phyloP scores from a whole-genome alignment of 2,329 filamentous ascomycete species.

The Monilinia aucupariae region DNA sequence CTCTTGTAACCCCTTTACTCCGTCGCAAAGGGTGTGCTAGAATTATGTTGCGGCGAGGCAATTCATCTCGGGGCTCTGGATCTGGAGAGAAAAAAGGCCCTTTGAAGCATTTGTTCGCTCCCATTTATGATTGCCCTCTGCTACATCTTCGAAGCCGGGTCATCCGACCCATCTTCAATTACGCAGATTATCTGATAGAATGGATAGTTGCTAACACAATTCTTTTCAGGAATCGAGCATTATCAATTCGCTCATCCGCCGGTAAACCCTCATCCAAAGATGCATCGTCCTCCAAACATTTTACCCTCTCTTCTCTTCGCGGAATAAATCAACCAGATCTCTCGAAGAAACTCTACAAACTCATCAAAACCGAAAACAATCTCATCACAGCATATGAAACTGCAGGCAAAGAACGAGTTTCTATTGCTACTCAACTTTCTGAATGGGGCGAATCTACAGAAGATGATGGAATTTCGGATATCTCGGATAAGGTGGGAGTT shows the following conservation, averaged over 20 bases:
- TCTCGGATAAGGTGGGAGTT: constrained; percentile 94
- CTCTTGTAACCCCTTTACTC: neutral
- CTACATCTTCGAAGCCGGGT: neutral
- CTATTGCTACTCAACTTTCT: constrained; percentile 83
- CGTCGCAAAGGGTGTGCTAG: neutral
- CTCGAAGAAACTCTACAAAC: constrained; percentile 77
- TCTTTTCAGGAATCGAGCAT: constrained; percentile 59
- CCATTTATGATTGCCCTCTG: neutral
- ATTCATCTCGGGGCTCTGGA: constrained; percentile 7
- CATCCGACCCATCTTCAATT: constrained; percentile 2
- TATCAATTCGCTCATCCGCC: constrained; percentile 61
- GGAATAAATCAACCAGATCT: constrained; percentile 82
- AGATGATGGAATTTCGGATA: constrained; percentile 80
- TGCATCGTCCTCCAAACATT: constrained; percentile 51
- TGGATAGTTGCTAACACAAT: constrained; percentile 4
- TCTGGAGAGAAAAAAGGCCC: constrained; percentile 12
- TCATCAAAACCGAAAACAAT: constrained; percentile 94
- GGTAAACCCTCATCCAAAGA: constrained; percentile 34
- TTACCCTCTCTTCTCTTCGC: constrained; percentile 81
- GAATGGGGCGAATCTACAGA: constrained; percentile 93
- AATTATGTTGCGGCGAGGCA: constrained; percentile 6
- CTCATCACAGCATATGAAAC: constrained; percentile 78
- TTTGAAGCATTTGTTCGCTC: constrained; percentile 13
- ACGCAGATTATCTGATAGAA: neutral
- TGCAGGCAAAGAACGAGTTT: constrained; percentile 76